phyloP scores from a whole-genome alignment of 2,329 filamentous ascomycete species.

The Chaetomium globosum region DNA sequence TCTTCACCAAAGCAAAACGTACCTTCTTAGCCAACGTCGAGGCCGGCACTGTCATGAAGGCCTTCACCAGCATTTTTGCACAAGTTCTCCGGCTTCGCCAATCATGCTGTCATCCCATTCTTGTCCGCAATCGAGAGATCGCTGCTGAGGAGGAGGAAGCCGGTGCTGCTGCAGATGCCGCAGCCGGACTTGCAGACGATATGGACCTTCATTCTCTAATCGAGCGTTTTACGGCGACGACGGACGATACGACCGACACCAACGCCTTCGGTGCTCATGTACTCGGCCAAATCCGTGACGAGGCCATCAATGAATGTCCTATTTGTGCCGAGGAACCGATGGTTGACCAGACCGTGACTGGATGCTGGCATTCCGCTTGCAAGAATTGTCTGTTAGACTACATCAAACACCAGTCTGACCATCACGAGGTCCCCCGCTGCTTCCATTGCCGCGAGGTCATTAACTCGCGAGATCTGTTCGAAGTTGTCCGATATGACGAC shows the following conservation, averaged over 20 bases:
- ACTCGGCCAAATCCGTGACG: conserved; percentile 85
- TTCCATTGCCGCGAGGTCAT: conserved; percentile 88
- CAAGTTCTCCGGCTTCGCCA: conserved; percentile 92
- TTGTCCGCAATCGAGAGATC: conserved; percentile 82
- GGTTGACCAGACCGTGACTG: conserved; percentile 90
- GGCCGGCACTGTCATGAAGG: conserved; percentile 89
- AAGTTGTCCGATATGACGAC: conserved; percentile 80
- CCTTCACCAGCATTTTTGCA: conserved; percentile 95
- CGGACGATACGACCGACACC: conserved; percentile 62
- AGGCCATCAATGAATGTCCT: conserved; percentile 86
- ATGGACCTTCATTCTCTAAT: conserved; percentile 93
- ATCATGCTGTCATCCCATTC: conserved; percentile 87
- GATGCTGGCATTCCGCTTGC: conserved; percentile 97
- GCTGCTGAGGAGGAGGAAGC: conserved; percentile 88
- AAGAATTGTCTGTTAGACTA: conserved; percentile 90
- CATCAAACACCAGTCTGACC: conserved; percentile 82
- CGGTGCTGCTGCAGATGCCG: conserved; percentile 73
- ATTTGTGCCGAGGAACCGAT: conserved; percentile 96
- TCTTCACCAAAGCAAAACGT: conserved; percentile 78
- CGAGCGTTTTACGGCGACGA: conserved; percentile 74
- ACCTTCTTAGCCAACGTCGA: conserved; percentile 86
- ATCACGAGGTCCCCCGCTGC: conserved; percentile 74
- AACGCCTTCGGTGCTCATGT: conserved; percentile 83
- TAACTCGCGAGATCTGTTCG: conserved; percentile 82
- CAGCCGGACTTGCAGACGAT: conserved; percentile 83